Conservation (phyloP, 2,329 filamentous ascomycete genomes). For the Ophiostoma ulmi region DNA sequence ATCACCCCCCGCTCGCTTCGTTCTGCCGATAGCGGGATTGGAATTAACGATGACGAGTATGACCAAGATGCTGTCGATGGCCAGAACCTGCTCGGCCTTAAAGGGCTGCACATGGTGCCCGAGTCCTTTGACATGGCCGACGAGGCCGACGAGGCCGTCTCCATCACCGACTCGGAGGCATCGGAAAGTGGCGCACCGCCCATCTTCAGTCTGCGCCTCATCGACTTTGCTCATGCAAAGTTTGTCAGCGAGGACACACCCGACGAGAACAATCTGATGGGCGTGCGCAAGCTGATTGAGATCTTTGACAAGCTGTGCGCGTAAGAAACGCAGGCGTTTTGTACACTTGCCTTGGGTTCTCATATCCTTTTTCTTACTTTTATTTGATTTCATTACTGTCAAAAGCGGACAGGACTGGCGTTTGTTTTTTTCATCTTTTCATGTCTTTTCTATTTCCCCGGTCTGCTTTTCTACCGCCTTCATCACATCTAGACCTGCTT, state of each 20-base stretch:
- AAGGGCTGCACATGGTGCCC: background rate
- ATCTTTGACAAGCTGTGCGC: constrained; percentile 55
- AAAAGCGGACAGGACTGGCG: background rate
- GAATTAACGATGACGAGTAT: constrained; percentile 41
- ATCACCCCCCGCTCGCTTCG: constrained; percentile 35
- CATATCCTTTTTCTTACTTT: background rate
- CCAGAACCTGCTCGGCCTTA: background rate
- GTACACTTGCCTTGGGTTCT: background rate
- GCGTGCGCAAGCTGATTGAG: constrained; percentile 64
- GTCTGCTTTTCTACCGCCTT: background rate
- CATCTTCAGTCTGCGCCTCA: constrained; percentile 77
- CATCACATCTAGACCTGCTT: background rate
- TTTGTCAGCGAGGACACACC: constrained; percentile 72
- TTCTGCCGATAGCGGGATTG: constrained; percentile 54
- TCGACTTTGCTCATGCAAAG: constrained; percentile 91
- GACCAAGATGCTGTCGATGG: constrained; percentile 25
- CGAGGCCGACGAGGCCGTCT: constrained; percentile 38
- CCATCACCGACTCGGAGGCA: constrained; percentile 27
- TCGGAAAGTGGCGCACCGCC: constrained; percentile 54
- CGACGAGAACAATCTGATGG: constrained; percentile 75
- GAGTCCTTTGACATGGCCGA: constrained; percentile 41
- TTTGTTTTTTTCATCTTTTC: background rate
- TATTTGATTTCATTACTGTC: background rate
- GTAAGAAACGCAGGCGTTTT: constrained; percentile 1
- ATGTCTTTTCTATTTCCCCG: background rate